Evolutionary conservation across 371 early-diverging fungal species (phyloP).

Genomic region (Batrachochytrium dendrobatidis): DNA sequence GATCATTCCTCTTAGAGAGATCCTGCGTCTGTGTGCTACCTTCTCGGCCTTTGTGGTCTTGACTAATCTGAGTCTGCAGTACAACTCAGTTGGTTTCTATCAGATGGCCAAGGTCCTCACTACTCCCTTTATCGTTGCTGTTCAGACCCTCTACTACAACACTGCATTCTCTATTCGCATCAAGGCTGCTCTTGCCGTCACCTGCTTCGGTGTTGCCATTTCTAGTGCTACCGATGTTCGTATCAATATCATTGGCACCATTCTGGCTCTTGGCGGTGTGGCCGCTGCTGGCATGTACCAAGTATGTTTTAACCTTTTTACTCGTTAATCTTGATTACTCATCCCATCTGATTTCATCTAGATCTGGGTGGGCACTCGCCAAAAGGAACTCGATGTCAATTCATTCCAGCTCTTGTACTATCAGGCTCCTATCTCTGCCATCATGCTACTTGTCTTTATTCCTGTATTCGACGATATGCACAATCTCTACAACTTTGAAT

Average conservation of each 20-base stretch:
- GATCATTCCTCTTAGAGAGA: conserved; percentile 7
- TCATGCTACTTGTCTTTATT: conserved; percentile 16
- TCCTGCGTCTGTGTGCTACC: conserved; percentile 14
- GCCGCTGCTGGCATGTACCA: conserved; percentile 27
- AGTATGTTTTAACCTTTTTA: background rate
- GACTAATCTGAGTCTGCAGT: conserved; percentile 27
- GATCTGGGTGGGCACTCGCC: conserved; percentile 28
- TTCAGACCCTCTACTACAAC: conserved; percentile 22
- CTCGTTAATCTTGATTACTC: background rate
- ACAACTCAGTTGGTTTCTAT: conserved; percentile 31
- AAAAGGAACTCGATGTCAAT: conserved; percentile 23
- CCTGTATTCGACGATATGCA: conserved; percentile 24
- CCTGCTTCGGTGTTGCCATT: conserved; percentile 24
- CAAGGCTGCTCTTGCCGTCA: conserved; percentile 18
- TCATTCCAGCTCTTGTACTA: conserved; percentile 23
- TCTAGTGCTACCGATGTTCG: conserved; percentile 23
- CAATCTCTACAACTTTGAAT: conserved; percentile 10
- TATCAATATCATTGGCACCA: conserved; percentile 20
- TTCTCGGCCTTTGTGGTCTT: conserved; percentile 34
- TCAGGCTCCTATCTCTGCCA: conserved; percentile 26
- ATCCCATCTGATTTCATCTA: background rate
- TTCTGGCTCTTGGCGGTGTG: conserved; percentile 22
- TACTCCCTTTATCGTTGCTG: conserved; percentile 19
- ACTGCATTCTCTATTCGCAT: conserved; percentile 12
- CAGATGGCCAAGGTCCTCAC: conserved; percentile 34